Evolutionary conservation across 148 eudicot species (phyloP), one percentile per base, ranked within the genome.

Genomic region (Linanthus parryae): DNA sequence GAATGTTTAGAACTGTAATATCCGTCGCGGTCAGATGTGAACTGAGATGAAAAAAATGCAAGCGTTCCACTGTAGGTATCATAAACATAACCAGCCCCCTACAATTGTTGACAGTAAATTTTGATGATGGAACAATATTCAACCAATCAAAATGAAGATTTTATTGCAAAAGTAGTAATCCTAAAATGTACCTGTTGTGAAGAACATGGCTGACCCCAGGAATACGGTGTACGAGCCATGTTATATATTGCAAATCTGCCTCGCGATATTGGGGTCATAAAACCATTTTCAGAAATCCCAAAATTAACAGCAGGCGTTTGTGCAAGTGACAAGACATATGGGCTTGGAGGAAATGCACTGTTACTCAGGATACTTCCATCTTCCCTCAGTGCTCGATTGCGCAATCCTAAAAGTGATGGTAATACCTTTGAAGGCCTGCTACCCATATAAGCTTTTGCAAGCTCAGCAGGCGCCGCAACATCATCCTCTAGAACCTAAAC

Each of bases 371-470:
- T 20, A 58, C 62, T 42, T 14, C 65, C 7, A 21, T 77, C 83
- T 48, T 73, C 83, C 50, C 65, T 78, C 26, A 31, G 34, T 24
- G 63, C 54, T 70, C 62, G 83, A 65, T 56, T 63, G 40, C 69
- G 79, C 68, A 67, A 58, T 39, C 70, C 73, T 48, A 70, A 44
- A 39, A 50, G 38, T 52, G 80, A 76, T 4, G 88, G 84, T 12
- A 91, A 80, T 36, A 64, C 64, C 62, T 67, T 74, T 35, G 77
- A 62, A 42, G 90, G 65, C 65, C 72, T 67, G 47, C 71, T 71
- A 34, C 82, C 91, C 99, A 94, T 94, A 69, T 88, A 94, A 30
- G 88, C 91, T 80, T 88, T 94, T 44, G 99, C 99, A 64, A 94
- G 85, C 57, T 94, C 96, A 59, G 88, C 84, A 58, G 99, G 96